Evolutionary conservation across 2,329 filamentous ascomycete species (phyloP).

Genomic region (Diplodia intermedia): DNA sequence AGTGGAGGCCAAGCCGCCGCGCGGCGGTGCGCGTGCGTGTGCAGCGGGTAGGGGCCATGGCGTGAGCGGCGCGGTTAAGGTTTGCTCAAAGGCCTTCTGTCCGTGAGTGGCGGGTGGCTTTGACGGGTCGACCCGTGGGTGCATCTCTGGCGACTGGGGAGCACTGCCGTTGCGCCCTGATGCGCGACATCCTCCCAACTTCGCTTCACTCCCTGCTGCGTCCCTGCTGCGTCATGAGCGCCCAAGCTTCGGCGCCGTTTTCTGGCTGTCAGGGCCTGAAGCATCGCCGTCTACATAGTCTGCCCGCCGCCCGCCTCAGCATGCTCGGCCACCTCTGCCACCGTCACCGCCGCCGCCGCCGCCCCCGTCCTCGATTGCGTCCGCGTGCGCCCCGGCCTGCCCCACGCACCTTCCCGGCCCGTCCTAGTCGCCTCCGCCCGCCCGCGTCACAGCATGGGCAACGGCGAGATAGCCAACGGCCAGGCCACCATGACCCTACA

Average conservation of each 20-base stretch:
- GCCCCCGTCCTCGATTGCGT: not conserved
- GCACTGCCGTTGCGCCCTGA: slow-evolving; percentile 25
- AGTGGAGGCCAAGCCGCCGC: not conserved
- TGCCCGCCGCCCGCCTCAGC: slow-evolving; percentile 21
- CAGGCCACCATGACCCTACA: slow-evolving; percentile 60
- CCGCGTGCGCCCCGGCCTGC: slow-evolving; percentile 21
- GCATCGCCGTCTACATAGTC: slow-evolving; percentile 10
- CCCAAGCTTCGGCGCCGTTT: slow-evolving; percentile 25
- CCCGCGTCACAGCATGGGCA: slow-evolving; percentile 46
- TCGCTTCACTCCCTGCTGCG: not conserved
- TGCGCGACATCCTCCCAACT: slow-evolving; percentile 25
- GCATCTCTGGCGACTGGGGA: slow-evolving; percentile 26
- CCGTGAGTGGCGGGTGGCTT: slow-evolving; percentile 5
- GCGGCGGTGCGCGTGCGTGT: not conserved
- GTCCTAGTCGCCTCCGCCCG: slow-evolving; percentile 38
- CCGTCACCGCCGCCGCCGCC: not conserved
- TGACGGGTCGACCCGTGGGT: slow-evolving; percentile 24
- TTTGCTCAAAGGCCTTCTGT: slow-evolving; percentile 27
- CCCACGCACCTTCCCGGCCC: slow-evolving; percentile 38
- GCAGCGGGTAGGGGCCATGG: not conserved
- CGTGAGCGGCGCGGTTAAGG: slow-evolving; percentile 25
- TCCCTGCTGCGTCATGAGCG: slow-evolving; percentile 11
- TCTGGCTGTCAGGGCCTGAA: slow-evolving; percentile 21
- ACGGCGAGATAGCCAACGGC: slow-evolving; percentile 49
- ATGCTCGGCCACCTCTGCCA: not conserved